A percentile compares a stretch with the other conserved stretches of the same genome.
These are phyloP conservation scores for Fusarium albosuccineum DNA, from an alignment of 2,329 filamentous ascomycete genomes.

Conservation along the genomic window DNA sequence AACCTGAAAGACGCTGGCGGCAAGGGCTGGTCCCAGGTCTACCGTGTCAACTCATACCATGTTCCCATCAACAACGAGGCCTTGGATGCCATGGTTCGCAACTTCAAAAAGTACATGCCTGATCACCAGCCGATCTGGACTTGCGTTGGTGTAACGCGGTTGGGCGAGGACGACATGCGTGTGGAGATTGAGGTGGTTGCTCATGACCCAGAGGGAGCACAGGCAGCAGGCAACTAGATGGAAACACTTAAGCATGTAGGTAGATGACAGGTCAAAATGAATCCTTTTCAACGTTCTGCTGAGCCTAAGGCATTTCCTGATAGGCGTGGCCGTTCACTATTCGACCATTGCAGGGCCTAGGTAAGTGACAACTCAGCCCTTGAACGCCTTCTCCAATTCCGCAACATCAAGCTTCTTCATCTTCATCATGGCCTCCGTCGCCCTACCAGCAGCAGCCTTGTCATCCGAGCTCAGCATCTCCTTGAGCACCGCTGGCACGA, in stretches of 20 bases:
- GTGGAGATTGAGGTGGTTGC: conserved; percentile 19
- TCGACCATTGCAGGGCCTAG: too few species aligned
- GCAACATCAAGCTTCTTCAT: conserved; percentile 60
- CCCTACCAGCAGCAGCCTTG: conserved; percentile 49
- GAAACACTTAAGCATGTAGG: too few species aligned
- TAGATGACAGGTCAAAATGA: too few species aligned
- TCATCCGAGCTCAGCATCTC: conserved; percentile 52
- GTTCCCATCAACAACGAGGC: conserved; percentile 1
- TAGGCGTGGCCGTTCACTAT: too few species aligned
- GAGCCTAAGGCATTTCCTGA: too few species aligned
- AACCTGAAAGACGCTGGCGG: conserved; percentile 3
- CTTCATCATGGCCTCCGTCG: conserved; percentile 54
- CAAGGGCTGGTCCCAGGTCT: conserved; percentile 1
- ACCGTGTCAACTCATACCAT: conserved; percentile 1
- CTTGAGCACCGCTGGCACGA: conserved; percentile 55
- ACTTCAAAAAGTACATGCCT: conserved; percentile 2
- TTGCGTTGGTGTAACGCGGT: neutral
- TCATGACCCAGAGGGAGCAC: conserved; percentile 6
- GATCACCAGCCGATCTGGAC: conserved; percentile 12
- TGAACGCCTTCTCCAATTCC: conserved; percentile 52
- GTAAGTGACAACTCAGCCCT: conserved; percentile 18
- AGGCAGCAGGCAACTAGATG: too few species aligned
- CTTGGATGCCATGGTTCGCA: neutral
- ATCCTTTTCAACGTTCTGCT: too few species aligned
- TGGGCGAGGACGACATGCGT: conserved; percentile 10